Evolutionary conservation across 306 rosid species (phyloP).

Genomic region (Echinosophora koreensis): DNA sequence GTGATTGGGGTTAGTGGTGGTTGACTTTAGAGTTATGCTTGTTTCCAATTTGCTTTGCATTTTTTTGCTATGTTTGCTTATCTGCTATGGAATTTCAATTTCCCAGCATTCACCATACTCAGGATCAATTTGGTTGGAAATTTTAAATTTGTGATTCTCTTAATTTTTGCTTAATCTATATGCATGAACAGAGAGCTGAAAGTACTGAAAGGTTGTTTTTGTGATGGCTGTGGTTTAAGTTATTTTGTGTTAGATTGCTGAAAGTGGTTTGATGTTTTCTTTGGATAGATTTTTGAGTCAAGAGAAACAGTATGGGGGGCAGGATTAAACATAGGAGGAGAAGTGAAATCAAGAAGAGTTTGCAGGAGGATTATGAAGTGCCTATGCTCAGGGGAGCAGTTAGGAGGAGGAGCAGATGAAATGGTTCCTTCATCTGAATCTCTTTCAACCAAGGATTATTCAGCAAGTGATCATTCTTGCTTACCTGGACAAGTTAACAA

Average conservation of each 20-base stretch:
- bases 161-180: conserved; percentile 17
- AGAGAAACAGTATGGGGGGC: conserved; percentile 55
- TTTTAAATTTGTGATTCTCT: neutral
- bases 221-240: conserved; percentile 18
- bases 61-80: neutral
- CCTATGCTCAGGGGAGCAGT: conserved; percentile 65
- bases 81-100: conserved; percentile 35
- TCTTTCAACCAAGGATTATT: conserved; percentile 56
- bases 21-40: conserved; percentile 23
- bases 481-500: conserved; percentile 48
- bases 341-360: conserved; percentile 43
- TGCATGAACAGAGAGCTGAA: conserved; percentile 7
- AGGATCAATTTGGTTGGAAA: conserved; percentile 32
- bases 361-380: conserved; percentile 67
- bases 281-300: conserved; percentile 58
- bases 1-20: conserved; percentile 37
- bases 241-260: conserved; percentile 18
- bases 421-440: conserved; percentile 58
- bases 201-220: conserved; percentile 7
- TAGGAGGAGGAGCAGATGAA: conserved; percentile 55
- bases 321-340: conserved; percentile 52
- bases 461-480: conserved; percentile 51
- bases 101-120: neutral
- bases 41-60: neutral
- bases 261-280: conserved; percentile 33